Evolutionary conservation across 176 grass and related monocot genomes (phyloP).

Genomic region (Lolium perenne): DNA sequence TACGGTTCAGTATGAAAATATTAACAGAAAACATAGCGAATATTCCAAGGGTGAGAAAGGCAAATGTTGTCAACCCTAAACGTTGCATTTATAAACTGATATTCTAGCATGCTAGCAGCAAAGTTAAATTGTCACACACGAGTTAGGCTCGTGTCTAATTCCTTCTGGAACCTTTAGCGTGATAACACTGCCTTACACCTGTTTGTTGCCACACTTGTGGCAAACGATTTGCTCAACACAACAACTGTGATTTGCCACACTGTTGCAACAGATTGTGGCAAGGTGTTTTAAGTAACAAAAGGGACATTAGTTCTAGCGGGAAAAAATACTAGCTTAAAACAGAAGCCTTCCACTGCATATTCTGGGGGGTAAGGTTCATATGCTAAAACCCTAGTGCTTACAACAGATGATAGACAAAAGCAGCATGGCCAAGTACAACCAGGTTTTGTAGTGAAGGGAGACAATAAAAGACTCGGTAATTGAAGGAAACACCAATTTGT

Average conservation of each 20-base stretch:
- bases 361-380: neutral
- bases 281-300: neutral
- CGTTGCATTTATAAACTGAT: constrained; percentile 11
- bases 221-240: neutral
- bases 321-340: neutral
- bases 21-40: constrained; percentile 23
- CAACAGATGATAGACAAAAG: neutral
- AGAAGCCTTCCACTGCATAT: neutral
- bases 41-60: neutral
- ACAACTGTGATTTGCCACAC: neutral
- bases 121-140: constrained; percentile 13
- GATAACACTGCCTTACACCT: constrained; percentile 1
- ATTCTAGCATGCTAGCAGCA: neutral
- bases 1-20: neutral
- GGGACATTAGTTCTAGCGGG: constrained; percentile 4
- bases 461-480: constrained; percentile 1
- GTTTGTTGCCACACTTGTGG: constrained; percentile 1
- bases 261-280: neutral
- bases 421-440: neutral
- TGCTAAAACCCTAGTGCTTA: neutral
- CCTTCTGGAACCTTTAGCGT: constrained; percentile 7
- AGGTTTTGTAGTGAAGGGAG: neutral
- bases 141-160: neutral
- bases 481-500: constrained; percentile 15
- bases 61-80: constrained; percentile 4